These are phyloP conservation scores for Pulveroboletus ravenelii DNA, from an alignment of 768 basidiomycete species.

Conservation along the genomic window DNA sequence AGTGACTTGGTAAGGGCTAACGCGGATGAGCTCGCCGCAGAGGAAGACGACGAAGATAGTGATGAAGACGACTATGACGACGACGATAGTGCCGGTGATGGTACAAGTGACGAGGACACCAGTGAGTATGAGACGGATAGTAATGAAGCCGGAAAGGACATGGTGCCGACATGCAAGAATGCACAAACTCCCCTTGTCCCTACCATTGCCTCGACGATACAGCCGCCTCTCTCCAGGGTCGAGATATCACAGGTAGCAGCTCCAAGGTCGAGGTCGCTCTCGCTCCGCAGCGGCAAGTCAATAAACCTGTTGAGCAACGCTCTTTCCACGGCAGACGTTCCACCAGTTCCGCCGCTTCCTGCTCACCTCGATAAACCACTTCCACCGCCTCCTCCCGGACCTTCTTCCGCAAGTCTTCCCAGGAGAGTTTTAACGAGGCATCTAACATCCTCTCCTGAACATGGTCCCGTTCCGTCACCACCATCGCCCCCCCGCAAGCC, in stretches of 20 bases:
- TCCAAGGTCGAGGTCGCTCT: constrained; percentile 35
- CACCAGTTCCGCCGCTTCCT: constrained; percentile 39
- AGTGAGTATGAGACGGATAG: constrained; percentile 33
- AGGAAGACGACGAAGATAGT: constrained; percentile 46
- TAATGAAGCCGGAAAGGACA: constrained; percentile 9
- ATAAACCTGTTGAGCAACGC: constrained; percentile 30
- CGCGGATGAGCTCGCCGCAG: constrained; percentile 75
- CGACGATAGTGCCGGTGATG: constrained; percentile 40
- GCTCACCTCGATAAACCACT: constrained; percentile 38
- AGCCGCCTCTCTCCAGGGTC: not conserved
- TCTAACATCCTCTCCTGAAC: not conserved
- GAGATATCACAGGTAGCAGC: not conserved
- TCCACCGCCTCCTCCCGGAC: constrained; percentile 31
- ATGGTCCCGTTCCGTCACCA: not conserved
- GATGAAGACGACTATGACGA: constrained; percentile 41
- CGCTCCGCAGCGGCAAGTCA: constrained; percentile 46
- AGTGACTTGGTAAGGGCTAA: constrained; percentile 75
- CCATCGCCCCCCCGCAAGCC: constrained; percentile 27
- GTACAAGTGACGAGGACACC: constrained; percentile 34
- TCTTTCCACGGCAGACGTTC: constrained; percentile 32
- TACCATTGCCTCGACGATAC: not conserved
- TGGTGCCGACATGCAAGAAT: not conserved
- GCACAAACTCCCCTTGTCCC: not conserved
- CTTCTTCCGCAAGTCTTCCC: constrained; percentile 9
- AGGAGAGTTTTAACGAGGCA: constrained; percentile 19